Percentiles rank a stretch among this genome's conserved stretches.
These are phyloP conservation scores for Metschnikowia cubensis DNA, from an alignment of 805 yeast species.

Conservation along the genomic window DNA sequence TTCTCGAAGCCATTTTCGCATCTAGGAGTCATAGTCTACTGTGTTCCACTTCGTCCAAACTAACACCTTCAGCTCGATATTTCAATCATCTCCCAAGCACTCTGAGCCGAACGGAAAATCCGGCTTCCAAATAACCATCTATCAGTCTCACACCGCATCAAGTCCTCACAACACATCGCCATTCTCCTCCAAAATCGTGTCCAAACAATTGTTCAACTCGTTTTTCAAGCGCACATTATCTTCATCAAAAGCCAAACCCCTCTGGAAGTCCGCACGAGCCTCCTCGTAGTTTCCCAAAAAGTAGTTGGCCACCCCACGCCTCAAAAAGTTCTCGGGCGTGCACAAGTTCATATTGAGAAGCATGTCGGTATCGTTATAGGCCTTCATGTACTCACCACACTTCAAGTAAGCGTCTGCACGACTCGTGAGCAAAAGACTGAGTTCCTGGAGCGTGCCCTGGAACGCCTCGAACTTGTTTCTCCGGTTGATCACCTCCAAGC, in stretches of 20 bases:
- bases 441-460: conserved; percentile 66
- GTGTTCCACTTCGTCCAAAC: too few species aligned
- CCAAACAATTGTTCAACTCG: conserved; percentile 45
- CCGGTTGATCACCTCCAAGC: conserved; percentile 62
- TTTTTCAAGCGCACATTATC: conserved; percentile 46
- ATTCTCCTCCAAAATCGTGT: conserved; percentile 51
- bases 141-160: too few species aligned
- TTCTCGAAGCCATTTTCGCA: too few species aligned
- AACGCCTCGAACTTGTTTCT: conserved; percentile 73
- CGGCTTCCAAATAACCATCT: too few species aligned
- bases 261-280: conserved; percentile 64
- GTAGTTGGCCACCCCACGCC: conserved; percentile 62
- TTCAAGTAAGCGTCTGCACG: conserved; percentile 67
- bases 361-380: conserved; percentile 67
- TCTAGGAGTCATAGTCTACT: too few species aligned
- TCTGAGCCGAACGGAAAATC: too few species aligned
- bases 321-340: conserved; percentile 65
- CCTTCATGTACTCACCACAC: conserved; percentile 51
- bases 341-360: conserved; percentile 54
- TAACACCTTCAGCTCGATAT: too few species aligned
- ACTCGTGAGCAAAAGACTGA: conserved; percentile 61
- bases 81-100: too few species aligned
- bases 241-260: conserved; percentile 65
- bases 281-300: conserved; percentile 60
- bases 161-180: conserved; percentile 40